Conservation (phyloP, 1,284 basidiomycete species). For the Melampsora medusae region DNA sequence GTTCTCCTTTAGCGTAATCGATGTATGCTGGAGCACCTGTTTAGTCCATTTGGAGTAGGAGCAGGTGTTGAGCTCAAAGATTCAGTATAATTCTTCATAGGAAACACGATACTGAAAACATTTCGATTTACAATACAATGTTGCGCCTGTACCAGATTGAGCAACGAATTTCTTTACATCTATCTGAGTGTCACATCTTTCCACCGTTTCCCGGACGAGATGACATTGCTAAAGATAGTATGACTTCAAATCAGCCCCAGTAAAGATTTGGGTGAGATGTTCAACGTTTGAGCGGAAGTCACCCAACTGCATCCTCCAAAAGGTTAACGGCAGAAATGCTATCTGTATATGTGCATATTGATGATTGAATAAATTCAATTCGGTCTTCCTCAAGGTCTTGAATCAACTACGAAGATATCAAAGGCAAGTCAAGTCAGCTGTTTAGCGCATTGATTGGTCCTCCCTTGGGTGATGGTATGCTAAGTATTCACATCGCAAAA, state of each 20-base stretch:
- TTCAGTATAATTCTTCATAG: background rate
- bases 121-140: constrained; percentile 19
- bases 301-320: constrained; percentile 79
- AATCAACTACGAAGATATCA: constrained; percentile 61
- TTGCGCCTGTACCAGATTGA: constrained; percentile 32
- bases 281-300: background rate
- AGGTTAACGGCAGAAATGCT: constrained; percentile 92
- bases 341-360: constrained; percentile 94
- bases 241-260: background rate
- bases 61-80: background rate
- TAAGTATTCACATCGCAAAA: constrained; percentile 51
- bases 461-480: background rate
- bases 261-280: background rate
- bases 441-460: constrained; percentile 10
- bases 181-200: constrained; percentile 22
- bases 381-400: constrained; percentile 96
- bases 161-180: constrained; percentile 34
- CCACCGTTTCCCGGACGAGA: constrained; percentile 19
- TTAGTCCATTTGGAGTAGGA: background rate
- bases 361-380: constrained; percentile 88
- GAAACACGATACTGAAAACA: background rate
- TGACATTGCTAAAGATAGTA: constrained; percentile 25
- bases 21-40: constrained; percentile 34
- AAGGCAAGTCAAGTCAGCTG: background rate
- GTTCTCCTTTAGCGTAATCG: constrained; percentile 33